A percentile compares a stretch with the other conserved stretches of the same genome.
These are phyloP conservation scores for Globisporangium spiculum DNA, from an alignment of 352 stramenopile genomes.

Conservation along the genomic window DNA sequence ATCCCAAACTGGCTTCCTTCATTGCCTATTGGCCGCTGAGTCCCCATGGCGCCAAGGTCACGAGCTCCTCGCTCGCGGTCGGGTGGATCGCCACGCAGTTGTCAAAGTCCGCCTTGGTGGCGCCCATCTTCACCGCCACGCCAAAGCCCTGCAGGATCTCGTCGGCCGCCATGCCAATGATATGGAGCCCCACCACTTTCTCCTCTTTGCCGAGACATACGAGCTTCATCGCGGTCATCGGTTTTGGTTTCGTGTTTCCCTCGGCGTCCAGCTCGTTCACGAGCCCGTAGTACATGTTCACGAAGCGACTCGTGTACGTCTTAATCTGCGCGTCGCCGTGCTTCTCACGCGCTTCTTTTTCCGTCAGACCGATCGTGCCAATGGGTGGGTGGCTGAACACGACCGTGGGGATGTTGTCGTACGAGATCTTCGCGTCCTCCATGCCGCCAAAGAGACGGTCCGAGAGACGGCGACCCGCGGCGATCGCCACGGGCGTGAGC, in stretches of 20 bases:
- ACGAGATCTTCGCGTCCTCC: slow-evolving; percentile 61
- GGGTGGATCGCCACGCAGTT: slow-evolving; percentile 95
- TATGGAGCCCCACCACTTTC: slow-evolving; percentile 96
- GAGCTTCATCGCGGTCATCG: slow-evolving; percentile 95
- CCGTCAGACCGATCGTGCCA: slow-evolving; percentile 92
- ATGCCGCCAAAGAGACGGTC: slow-evolving; percentile 87
- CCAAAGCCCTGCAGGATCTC: slow-evolving; percentile 99
- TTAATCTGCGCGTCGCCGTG: slow-evolving; percentile 91
- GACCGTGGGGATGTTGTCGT: slow-evolving; percentile 93
- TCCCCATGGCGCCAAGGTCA: slow-evolving; percentile 91
- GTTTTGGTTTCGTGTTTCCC: slow-evolving; percentile 65
- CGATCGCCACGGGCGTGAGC: slow-evolving; percentile 86
- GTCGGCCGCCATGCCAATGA: slow-evolving; percentile 93
- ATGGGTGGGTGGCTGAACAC: slow-evolving; percentile 96
- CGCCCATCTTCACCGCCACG: slow-evolving; percentile 98
- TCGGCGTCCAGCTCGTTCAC: slow-evolving; percentile 61
- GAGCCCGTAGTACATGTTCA: slow-evolving; percentile 96
- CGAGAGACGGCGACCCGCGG: slow-evolving; percentile 73
- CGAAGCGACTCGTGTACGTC: slow-evolving; percentile 92
- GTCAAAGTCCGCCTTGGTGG: slow-evolving; percentile 97
- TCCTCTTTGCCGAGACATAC: slow-evolving; percentile 87
- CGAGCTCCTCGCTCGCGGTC: slow-evolving; percentile 96
- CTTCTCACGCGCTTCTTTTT: slow-evolving; percentile 84
- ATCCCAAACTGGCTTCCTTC: neutral
- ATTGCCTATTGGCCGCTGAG: slow-evolving; percentile 27